phyloP scores from a whole-genome alignment of 345 rosid species.

The Brassica rapa region DNA sequence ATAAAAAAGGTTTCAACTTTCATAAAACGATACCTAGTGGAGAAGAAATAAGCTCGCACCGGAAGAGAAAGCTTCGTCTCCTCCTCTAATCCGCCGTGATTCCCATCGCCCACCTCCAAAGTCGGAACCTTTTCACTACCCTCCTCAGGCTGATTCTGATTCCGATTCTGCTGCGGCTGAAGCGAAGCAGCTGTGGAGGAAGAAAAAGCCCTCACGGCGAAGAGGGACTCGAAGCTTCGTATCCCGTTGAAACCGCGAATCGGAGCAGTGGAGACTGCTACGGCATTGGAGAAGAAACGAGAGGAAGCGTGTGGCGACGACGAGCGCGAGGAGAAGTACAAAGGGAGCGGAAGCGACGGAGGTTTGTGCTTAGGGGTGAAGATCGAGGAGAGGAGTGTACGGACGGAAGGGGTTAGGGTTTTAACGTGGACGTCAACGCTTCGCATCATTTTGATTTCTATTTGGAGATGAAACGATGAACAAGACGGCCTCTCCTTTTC shows the following conservation, averaged over 20 bases:
- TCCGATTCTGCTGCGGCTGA: constrained; percentile 13
- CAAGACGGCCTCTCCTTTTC: constrained; percentile 1
- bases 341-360: constrained; percentile 15
- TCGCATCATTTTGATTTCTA: constrained; percentile 20
- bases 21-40: constrained; percentile 63
- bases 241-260: background rate
- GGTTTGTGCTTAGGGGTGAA: constrained; percentile 28
- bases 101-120: constrained; percentile 45
- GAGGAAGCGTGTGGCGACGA: constrained; percentile 1
- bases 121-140: constrained; percentile 50
- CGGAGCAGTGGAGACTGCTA: constrained; percentile 13
- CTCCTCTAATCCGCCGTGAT: constrained; percentile 37
- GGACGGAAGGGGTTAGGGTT: constrained; percentile 26
- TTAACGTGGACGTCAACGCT: constrained; percentile 31
- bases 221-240: constrained; percentile 10
- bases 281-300: constrained; percentile 34
- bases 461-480: background rate
- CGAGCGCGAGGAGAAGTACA: constrained; percentile 14
- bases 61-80: constrained; percentile 64
- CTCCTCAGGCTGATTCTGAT: constrained; percentile 26
- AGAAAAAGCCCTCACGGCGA: constrained; percentile 43
- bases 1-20: background rate
- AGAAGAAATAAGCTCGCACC: constrained; percentile 86
- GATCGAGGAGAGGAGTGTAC: constrained; percentile 35
- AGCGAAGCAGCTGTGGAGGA: constrained; percentile 41